Evolutionary conservation across 331 rosid species (phyloP), one percentile per base, ranked within the genome.

Genomic region (Rhamnella rubrinervis): DNA sequence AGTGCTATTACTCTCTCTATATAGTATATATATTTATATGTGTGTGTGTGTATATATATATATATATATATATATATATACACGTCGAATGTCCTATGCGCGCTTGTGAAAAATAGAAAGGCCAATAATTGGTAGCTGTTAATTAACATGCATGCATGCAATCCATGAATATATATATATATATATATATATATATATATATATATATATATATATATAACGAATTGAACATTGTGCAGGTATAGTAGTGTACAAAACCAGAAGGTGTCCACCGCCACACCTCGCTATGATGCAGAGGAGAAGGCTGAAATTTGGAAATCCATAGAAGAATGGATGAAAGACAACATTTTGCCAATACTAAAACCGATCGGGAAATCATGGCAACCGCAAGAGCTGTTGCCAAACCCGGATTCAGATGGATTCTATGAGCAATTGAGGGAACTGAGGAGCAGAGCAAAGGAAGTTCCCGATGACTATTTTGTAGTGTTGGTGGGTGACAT

Each of bases 351-450:
- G 46, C 74, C 74, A 6, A 63, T 70, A 1, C 58, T 59, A 51
- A 70, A 70, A 62, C 74, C 74, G 4, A 63, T 40, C 0, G 35
- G 17, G 11, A 55, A 70, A 16, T 57, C 19, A 18, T 70, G 74
- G 74, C 74, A 70, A 38, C 74, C 74, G 1, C 66, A 70, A 41
- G 66, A 70, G 8, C 18, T 70, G 21, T 31, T 70, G 17, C 74
- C 74, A 2, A 57, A 70, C 25, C 58, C 74, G n/a, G 18, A 11
- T 16, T 70, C 58, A 4, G 74, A 70, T 4, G 65, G 47, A 5
- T 70, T 70, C 17, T 20, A 23, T 14, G 74, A 70, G 16, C 46
- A 70, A 49, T 7, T 70, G 10, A 6, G 37, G 26, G 66, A 70
- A 26, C 60, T 70, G 1, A 70, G 66, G 37, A 53, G n/a, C 1